Evolutionary conservation across 495 filamentous ascomycete genomes (phyloP), one percentile per base, ranked within the genome.

Genomic region (Trichoderma reesei): DNA sequence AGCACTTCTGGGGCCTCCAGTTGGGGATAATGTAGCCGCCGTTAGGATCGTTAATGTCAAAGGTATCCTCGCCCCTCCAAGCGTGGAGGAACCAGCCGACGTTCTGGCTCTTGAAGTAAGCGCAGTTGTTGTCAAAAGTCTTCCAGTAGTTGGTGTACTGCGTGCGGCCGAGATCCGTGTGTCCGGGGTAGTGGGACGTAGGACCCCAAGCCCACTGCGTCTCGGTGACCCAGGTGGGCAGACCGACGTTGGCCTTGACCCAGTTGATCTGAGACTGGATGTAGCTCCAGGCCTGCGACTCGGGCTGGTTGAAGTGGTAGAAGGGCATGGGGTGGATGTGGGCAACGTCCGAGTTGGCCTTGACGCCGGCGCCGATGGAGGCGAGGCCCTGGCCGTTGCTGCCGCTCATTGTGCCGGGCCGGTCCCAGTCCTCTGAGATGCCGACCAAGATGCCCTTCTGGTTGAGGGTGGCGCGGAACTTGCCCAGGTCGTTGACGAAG

Each of bases 51-150:
- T 70, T 2, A 10, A 71, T 71, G 46, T 71, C 66, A 34, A 71
- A 70, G 33, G 69, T 71, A 5, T 66, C 66, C 63, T 71, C 69
- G 14, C 65, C 68, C 20, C 51, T 54, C 68, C 69, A 71, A 11
- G 68, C 62, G 64, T 70, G 69, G 11, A 71, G 56, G 56, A 71
- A 71, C 69, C 69, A 71, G 61, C 65, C 69, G n/a, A 71, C 66
- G 48, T 71, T 68, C 10, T 64, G 48, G 38, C 60, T 16, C 61
- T 67, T 68, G 60, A 71, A 68, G 34, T 63, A 60, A 61, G 59
- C 64, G 56, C 68, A 71, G 36, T 68, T 61, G 14, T 34, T 44
- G 60, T 71, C 69, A 56, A 42, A 69, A 42, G 16, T 71, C 51
- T 71, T 64, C 69, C 69, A 71, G 62, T 66, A 71, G 34, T 65